phyloP scores from a whole-genome alignment of 2,329 filamentous ascomycete genomes.

The Claviceps monticola region DNA sequence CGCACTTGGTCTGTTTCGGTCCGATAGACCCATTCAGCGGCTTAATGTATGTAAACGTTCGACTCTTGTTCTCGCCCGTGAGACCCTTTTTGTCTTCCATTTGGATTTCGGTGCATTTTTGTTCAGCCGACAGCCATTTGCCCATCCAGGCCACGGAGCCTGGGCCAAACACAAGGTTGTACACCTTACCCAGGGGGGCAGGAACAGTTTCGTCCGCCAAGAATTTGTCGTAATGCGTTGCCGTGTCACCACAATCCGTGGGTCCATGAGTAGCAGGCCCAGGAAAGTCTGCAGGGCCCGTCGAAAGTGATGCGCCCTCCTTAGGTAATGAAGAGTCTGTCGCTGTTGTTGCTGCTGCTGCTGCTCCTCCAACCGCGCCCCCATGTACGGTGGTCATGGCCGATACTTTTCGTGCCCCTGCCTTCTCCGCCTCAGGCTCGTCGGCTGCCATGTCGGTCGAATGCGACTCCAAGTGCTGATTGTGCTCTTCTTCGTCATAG shows the following conservation, averaged over 20 bases:
- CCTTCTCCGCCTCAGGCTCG: conserved; percentile 46
- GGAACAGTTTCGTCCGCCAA: conserved; percentile 76
- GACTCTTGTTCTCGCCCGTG: conserved; percentile 57
- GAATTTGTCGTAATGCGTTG: conserved; percentile 69
- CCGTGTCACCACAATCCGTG: conserved; percentile 71
- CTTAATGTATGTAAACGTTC: conserved; percentile 81
- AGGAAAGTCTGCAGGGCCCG: conserved; percentile 54
- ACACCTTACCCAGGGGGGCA: conserved; percentile 84
- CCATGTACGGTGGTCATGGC: conserved; percentile 32
- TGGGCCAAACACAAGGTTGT: conserved; percentile 74
- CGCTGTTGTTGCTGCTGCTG: conserved; percentile 6
- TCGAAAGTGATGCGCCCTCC: conserved; percentile 29
- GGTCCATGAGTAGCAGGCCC: conserved; percentile 70
- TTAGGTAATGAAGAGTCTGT: conserved; percentile 29
- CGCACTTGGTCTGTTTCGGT: conserved; percentile 87
- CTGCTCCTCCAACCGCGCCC: background rate
- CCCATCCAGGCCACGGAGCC: conserved; percentile 68
- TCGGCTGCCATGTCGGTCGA: conserved; percentile 24
- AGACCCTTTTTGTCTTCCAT: conserved; percentile 75
- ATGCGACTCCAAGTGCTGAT: conserved; percentile 53
- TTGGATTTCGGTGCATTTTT: conserved; percentile 79
- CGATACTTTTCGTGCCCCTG: conserved; percentile 59
- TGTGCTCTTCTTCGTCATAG: conserved; percentile 68
- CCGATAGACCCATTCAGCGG: conserved; percentile 74
- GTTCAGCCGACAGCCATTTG: conserved; percentile 73